Evolutionary conservation across 1,284 basidiomycete genomes (phyloP).

Genomic region (Pseudozyma sp.): DNA sequence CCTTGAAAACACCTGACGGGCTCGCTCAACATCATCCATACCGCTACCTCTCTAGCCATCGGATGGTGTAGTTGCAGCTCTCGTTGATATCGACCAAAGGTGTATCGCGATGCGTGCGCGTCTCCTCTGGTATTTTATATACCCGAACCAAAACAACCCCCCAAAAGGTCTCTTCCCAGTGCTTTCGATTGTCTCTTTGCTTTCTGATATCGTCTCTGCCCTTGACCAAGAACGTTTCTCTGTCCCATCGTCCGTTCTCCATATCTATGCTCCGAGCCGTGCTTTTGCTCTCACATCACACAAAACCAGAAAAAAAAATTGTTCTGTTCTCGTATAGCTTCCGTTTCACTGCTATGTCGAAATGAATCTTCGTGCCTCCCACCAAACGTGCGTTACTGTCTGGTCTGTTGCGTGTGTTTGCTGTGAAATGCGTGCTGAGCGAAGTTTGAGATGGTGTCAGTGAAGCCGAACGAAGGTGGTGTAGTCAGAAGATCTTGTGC

Average conservation of each 20-base stretch:
- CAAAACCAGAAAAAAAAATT: constrained; percentile 15
- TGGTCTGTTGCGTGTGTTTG: too few relatives aligned
- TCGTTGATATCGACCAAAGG: background rate
- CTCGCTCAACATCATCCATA: background rate
- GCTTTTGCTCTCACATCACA: background rate
- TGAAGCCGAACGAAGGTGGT: background rate
- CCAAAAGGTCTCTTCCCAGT: constrained; percentile 28
- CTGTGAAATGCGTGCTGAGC: background rate
- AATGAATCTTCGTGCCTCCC: background rate
- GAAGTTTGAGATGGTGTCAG: constrained; percentile 4
- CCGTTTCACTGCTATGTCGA: constrained; percentile 3
- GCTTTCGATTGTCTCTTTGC: background rate
- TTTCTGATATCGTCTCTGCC: background rate
- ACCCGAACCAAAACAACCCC: constrained; percentile 2
- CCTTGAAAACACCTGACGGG: background rate
- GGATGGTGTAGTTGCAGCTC: too few relatives aligned
- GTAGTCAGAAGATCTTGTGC: background rate
- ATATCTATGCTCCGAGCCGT: constrained; percentile 29
- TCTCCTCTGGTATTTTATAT: constrained; percentile 8
- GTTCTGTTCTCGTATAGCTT: background rate
- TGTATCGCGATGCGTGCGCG: background rate
- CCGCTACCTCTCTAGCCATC: background rate
- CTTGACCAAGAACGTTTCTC: constrained; percentile 27
- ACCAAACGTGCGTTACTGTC: background rate
- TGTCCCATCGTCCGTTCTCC: background rate